A percentile compares a stretch with the other conserved stretches of the same genome.
phyloP scores from a whole-genome alignment of 176 grass and related monocot species.

The Avena insularis region DNA sequence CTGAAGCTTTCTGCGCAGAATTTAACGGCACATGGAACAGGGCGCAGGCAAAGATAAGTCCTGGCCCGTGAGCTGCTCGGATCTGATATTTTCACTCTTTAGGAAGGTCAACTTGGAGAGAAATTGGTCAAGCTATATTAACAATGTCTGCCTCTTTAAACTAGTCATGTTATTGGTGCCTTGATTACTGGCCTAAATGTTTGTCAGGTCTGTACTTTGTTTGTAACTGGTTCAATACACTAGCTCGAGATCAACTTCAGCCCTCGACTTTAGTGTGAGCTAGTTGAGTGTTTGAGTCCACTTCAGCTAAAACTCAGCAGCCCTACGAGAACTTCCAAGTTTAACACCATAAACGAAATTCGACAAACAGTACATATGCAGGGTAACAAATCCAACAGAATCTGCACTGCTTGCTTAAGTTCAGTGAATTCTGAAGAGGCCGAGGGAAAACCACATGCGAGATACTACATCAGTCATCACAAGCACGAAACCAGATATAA shows the following conservation, averaged over 20 bases:
- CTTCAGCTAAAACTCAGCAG: background rate
- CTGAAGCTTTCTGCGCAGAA: background rate
- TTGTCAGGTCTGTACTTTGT: no score
- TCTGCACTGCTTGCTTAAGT: background rate
- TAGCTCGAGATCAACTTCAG: background rate
- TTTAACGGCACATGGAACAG: background rate
- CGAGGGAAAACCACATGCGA: background rate
- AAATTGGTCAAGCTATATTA: background rate
- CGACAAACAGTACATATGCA: background rate
- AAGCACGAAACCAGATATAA: background rate
- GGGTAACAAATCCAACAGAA: background rate
- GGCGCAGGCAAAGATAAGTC: background rate
- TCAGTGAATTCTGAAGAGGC: background rate
- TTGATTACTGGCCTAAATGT: no score
- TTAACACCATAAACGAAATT: background rate
- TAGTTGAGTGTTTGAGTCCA: background rate
- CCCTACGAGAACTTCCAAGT: background rate
- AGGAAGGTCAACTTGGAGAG: background rate
- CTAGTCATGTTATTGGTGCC: background rate
- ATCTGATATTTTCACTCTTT: background rate
- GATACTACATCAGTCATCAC: background rate
- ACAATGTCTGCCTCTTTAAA: no score
- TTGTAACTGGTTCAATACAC: no score
- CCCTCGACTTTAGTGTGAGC: background rate
- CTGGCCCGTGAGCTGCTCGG: background rate